phyloP scores from a whole-genome alignment of 805 yeast genomes.

The Saccharomycopsis fodiens region DNA sequence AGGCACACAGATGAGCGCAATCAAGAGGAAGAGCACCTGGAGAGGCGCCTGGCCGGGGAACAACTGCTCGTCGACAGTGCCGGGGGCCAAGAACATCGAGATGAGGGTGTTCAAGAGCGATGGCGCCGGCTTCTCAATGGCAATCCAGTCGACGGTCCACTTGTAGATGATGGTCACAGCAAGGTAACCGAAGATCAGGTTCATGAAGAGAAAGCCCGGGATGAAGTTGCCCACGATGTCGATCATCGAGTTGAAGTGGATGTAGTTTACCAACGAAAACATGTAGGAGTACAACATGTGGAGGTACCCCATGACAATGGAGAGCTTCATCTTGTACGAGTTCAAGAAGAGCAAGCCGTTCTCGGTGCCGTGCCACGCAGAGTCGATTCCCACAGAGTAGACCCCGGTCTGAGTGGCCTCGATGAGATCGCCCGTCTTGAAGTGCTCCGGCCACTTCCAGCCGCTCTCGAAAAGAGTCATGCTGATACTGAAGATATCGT shows the following conservation, averaged over 20 bases:
- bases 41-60: constrained; percentile 58
- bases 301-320: constrained; percentile 65
- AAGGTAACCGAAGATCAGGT: constrained; percentile 66
- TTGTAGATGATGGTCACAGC: constrained; percentile 61
- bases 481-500: constrained; percentile 64
- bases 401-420: constrained; percentile 42
- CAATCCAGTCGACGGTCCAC: constrained; percentile 69
- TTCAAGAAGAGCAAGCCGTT: constrained; percentile 61
- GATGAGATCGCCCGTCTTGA: constrained; percentile 42
- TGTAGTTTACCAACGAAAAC: constrained; percentile 58
- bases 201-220: constrained; percentile 71
- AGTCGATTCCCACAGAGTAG: constrained; percentile 60
- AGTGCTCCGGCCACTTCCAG: constrained; percentile 56
- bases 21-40: constrained; percentile 47
- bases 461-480: constrained; percentile 63
- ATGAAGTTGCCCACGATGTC: constrained; percentile 68
- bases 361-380: constrained; percentile 77
- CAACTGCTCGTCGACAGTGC: constrained; percentile 55
- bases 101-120: constrained; percentile 68
- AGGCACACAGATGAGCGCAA: constrained; percentile 68
- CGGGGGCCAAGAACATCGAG: constrained; percentile 70
- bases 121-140: constrained; percentile 56
- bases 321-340: constrained; percentile 71
- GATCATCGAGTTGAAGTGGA: constrained; percentile 48
- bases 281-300: constrained; percentile 69